Evolutionary conservation across 208 protist species (phyloP).

Genomic region (Kentomonas sorsogonicus): DNA sequence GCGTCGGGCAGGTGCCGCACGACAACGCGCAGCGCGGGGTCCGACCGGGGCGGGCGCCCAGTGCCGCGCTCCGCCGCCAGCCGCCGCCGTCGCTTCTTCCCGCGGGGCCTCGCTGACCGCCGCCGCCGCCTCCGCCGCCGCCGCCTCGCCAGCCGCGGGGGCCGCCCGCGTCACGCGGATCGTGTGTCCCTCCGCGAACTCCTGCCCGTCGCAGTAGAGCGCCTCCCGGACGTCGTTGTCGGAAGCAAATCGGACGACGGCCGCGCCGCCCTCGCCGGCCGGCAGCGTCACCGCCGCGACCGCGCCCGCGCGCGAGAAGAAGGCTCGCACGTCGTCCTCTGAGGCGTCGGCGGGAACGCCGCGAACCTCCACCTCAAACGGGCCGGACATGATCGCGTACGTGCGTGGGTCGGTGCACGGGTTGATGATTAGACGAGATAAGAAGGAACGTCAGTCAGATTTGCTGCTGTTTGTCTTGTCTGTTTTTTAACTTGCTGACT

Average conservation of each 20-base stretch:
- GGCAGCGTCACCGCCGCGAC: constrained; percentile 37
- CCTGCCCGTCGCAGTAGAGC: constrained; percentile 20
- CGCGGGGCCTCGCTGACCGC: constrained; percentile 35
- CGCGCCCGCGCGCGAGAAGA: constrained; percentile 58
- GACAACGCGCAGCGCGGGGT: constrained; percentile 35
- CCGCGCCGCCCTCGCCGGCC: constrained; percentile 10
- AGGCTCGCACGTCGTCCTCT: constrained; percentile 54
- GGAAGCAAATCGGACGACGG: constrained; percentile 24
- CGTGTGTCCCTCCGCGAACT: constrained; percentile 26
- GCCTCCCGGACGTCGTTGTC: constrained; percentile 34
- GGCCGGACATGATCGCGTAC: too few species aligned
- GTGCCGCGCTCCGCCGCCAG: constrained; percentile 4
- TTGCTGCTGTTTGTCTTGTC: not conserved
- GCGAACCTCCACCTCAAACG: constrained; percentile 33
- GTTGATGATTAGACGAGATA: not conserved
- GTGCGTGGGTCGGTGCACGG: too few species aligned
- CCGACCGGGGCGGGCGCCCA: constrained; percentile 9
- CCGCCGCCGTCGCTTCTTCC: constrained; percentile 15
- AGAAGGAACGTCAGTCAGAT: constrained; percentile 4
- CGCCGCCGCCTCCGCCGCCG: constrained; percentile 18
- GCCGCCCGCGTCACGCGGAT: constrained; percentile 18
- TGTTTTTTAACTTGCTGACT: constrained; percentile 1
- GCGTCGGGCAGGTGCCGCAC: constrained; percentile 28
- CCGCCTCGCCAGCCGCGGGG: constrained; percentile 8
- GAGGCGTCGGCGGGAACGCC: constrained; percentile 38